A percentile compares a stretch with the other conserved stretches of the same genome.
Conservation (phyloP, 345 rosid species). For the Syzygium grande region DNA sequence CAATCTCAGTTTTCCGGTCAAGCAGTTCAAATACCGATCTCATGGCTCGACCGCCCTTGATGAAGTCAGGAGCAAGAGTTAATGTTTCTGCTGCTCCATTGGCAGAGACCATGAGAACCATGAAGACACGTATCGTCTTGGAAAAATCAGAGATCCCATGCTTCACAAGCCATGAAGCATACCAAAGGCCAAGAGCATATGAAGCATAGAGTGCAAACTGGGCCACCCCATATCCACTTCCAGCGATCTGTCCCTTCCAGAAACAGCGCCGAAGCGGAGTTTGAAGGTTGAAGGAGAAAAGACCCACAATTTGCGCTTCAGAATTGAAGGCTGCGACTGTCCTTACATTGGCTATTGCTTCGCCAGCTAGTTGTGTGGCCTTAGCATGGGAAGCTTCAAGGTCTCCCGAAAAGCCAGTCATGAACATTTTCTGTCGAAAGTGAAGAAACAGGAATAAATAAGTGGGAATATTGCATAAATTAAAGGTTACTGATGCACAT, state of each 20-base stretch:
- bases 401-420: constrained; percentile 96
- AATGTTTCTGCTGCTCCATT: constrained; percentile 98
- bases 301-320: constrained; percentile 74
- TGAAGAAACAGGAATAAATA: not conserved
- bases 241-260: constrained; percentile 99
- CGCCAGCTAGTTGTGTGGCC: constrained; percentile 94
- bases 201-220: constrained; percentile 92
- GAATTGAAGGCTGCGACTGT: constrained; percentile 98
- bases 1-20: constrained; percentile 96
- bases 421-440: constrained; percentile 86
- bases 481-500: not conserved
- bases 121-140: constrained; percentile 88
- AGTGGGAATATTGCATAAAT: not conserved
- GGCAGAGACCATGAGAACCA: constrained; percentile 99
- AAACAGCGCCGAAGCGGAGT: constrained; percentile 77
- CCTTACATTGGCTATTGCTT: constrained; percentile 92
- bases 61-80: constrained; percentile 94
- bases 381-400: constrained; percentile 90
- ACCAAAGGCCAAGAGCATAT: constrained; percentile 98
- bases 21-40: constrained; percentile 86
- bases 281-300: constrained; percentile 73
- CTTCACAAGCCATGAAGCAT: constrained; percentile 99
- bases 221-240: constrained; percentile 93
- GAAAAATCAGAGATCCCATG: constrained; percentile 98
- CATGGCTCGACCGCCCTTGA: constrained; percentile 97